Evolutionary conservation across 805 yeast genomes (phyloP), one percentile per base, ranked within the genome.

Genomic region (Saturnispora hagleri): DNA sequence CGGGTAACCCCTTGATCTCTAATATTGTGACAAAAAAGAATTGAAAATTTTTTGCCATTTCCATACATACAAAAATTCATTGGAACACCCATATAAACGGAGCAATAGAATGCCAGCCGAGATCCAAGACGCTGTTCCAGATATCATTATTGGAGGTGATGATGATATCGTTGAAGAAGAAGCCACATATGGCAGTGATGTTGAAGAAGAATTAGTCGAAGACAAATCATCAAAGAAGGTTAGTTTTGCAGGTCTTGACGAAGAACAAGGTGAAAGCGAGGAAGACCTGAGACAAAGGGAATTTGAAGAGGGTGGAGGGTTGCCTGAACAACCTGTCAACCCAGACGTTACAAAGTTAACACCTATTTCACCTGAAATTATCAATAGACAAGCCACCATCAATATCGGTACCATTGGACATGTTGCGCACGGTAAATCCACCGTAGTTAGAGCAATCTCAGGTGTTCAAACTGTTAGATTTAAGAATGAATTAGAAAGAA

Each of bases 381-480:
- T 93, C 73, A 88, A 87, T 70, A 86, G 99, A 79, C 99, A 93
- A 75, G 99, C 99, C 56, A 93, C 99, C 47, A 89, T 93, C 68
- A 93, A 93, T 71, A 93, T 93, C 66, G 99, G 99, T 72, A 91
- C 98, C 66, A 91, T 91, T 67, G 99, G 99, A 60, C 99, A 91
- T 70, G 98, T 91, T 60, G 99, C 93, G 72, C 98, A 93, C 74
- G 99, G 99, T 73, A 91, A 91, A 74, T 89, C 98, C 60, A 90
- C 98, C 49, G 82, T 91, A 65, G 93, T 97, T 54, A 97, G 97
- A 61, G 98, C 98, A 63, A 93, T 93, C 60, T 90, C 98, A 3
- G 98, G 99, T 57, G 98, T 95, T 44, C 99, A 95, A 70, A 93
- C 99, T 20, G 99, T 93, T 58, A 86, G 99, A 74, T 93, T 93